Conservation (phyloP, 176 grass and related monocot species). For the Avena eriantha region DNA sequence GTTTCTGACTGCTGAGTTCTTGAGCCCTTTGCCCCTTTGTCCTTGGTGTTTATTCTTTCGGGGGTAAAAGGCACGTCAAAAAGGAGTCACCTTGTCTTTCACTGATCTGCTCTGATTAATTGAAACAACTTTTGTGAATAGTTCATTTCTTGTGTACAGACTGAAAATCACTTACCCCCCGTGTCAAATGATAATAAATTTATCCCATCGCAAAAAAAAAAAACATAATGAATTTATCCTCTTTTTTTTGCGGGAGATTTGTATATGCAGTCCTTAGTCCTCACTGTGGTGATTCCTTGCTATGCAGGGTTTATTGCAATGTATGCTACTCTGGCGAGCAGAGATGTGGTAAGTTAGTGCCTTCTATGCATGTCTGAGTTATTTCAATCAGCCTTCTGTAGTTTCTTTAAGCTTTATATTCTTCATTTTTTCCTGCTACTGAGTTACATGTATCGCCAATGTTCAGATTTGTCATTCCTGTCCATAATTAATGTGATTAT, state of each 20-base stretch:
- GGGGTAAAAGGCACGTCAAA: not conserved
- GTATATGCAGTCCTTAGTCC: constrained; percentile 17
- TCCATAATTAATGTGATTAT: constrained; percentile 17
- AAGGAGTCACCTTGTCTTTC: not conserved
- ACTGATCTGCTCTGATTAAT: constrained; percentile 6
- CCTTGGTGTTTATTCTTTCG: not conserved
- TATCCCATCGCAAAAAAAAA: not conserved
- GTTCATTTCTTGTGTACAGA: constrained; percentile 20
- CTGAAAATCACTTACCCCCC: constrained; percentile 7
- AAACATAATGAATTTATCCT: not conserved
- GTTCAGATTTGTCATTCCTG: constrained; percentile 7
- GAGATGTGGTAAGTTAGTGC: constrained; percentile 85
- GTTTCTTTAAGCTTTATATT: constrained; percentile 15
- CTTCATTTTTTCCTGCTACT: not conserved
- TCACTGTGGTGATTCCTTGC: constrained; percentile 7
- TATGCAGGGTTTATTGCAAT: constrained; percentile 93
- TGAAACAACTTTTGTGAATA: not conserved
- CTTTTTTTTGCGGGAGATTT: no score
- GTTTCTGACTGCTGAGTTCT: not conserved
- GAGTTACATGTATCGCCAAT: constrained; percentile 21
- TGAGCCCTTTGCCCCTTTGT: not conserved
- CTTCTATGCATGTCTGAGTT: constrained; percentile 21
- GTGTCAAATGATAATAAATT: not conserved
- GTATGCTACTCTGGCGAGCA: constrained; percentile 98
- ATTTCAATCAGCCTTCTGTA: constrained; percentile 18